phyloP scores from a whole-genome alignment of 805 yeast genomes.

The Starmerella kuoi region DNA sequence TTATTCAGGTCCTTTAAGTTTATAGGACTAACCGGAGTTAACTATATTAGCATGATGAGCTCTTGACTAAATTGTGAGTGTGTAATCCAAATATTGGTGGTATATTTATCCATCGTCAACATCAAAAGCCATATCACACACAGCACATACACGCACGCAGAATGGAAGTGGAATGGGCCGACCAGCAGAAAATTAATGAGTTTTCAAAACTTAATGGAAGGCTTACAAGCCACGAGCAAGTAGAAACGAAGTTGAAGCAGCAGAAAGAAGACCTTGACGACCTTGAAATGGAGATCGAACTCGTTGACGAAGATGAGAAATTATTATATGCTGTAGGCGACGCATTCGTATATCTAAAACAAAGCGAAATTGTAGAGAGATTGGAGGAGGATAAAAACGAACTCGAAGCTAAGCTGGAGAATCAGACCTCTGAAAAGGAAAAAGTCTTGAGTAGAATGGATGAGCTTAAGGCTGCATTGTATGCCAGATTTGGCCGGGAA shows the following conservation, averaged over 20 bases:
- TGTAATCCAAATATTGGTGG: too few species aligned
- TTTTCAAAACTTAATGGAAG: constrained; percentile 72
- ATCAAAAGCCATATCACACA: too few species aligned
- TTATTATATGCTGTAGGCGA: constrained; percentile 66
- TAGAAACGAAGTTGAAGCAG: constrained; percentile 39
- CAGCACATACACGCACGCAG: too few species aligned
- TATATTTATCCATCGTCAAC: too few species aligned
- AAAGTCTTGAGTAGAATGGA: constrained; percentile 43
- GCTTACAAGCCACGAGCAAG: constrained; percentile 45
- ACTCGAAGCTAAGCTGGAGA: constrained; percentile 40
- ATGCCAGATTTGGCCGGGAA: constrained; percentile 78
- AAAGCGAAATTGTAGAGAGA: constrained; percentile 51
- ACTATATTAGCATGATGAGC: too few species aligned
- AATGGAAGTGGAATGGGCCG: constrained; percentile 61
- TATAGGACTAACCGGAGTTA: too few species aligned
- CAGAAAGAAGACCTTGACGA: constrained; percentile 87
- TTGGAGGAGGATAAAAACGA: constrained; percentile 50
- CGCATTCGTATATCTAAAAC: constrained; percentile 55
- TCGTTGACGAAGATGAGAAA: constrained; percentile 48
- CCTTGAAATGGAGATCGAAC: constrained; percentile 69
- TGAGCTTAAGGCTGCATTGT: constrained; percentile 57
- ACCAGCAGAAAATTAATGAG: constrained; percentile 78
- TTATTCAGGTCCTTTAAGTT: too few species aligned
- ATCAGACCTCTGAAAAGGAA: constrained; percentile 38
- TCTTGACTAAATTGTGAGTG: too few species aligned